These are phyloP conservation scores for Chamaenerion angustifolium DNA, from an alignment of 345 rosid genomes.

Conservation along the genomic window DNA sequence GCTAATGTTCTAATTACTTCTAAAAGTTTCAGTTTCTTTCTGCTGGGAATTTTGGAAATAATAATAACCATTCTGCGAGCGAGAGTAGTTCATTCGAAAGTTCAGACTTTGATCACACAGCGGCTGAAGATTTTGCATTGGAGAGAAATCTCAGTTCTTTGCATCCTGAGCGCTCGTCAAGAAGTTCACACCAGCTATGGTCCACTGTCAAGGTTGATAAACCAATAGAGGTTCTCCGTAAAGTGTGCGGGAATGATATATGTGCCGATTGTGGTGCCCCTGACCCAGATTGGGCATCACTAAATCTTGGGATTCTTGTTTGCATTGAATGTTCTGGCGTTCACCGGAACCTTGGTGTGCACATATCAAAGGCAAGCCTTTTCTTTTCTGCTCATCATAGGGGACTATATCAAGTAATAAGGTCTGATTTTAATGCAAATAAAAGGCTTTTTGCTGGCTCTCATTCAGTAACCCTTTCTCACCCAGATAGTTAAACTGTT, in stretches of 20 bases:
- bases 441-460: too few relatives aligned
- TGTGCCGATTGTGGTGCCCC: conserved; percentile 99
- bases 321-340: conserved; percentile 99
- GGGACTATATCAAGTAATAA: too few relatives aligned
- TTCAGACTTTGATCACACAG: conserved; percentile 76
- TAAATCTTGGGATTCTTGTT: conserved; percentile 90
- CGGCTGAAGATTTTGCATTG: conserved; percentile 53
- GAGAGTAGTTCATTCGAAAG: conserved; percentile 97
- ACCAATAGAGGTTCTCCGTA: conserved; percentile 66
- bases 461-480: too few relatives aligned
- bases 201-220: conserved; percentile 59
- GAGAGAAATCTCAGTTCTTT: conserved; percentile 44
- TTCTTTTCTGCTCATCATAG: too few relatives aligned
- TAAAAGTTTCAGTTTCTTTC: conserved; percentile 43
- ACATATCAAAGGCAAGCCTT: conserved; percentile 71
- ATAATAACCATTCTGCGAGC: conserved; percentile 85
- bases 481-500: too few relatives aligned
- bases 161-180: conserved; percentile 51
- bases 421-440: too few relatives aligned
- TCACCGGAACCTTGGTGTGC: conserved; percentile 98
- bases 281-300: conserved; percentile 99
- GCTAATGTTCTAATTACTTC: conserved; percentile 7
- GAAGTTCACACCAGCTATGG: conserved; percentile 61
- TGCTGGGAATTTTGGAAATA: conserved; percentile 73
- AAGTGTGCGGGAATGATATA: conserved; percentile 82